Conservation (phyloP, 2,329 filamentous ascomycete species). For the Beauveria pseudobassiana region DNA sequence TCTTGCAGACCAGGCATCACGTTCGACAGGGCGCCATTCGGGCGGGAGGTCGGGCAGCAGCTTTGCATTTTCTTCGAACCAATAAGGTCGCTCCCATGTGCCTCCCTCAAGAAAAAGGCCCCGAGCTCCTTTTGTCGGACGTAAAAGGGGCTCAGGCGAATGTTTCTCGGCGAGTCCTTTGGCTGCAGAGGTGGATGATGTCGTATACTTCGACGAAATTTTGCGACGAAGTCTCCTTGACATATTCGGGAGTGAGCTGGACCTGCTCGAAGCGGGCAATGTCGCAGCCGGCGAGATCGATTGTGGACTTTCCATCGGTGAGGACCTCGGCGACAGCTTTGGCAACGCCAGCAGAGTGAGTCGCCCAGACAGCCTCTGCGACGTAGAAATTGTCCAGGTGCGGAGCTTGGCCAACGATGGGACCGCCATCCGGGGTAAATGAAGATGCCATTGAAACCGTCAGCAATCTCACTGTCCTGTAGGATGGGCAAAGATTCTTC, state of each 20-base stretch:
- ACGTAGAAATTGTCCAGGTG: conserved; percentile 55
- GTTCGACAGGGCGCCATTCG: conserved; percentile 45
- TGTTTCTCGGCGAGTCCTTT: conserved; percentile 46
- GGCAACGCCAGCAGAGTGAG: conserved; percentile 56
- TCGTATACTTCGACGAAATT: conserved; percentile 60
- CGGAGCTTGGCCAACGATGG: conserved; percentile 50
- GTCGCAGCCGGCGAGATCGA: conserved; percentile 53
- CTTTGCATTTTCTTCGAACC: conserved; percentile 50
- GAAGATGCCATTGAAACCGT: conserved; percentile 61
- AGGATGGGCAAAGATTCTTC: conserved; percentile 47
- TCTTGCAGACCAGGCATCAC: conserved; percentile 50
- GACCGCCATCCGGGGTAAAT: conserved; percentile 57
- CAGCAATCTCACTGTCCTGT: conserved; percentile 40
- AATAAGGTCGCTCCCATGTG: conserved; percentile 57
- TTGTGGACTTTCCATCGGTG: conserved; percentile 45
- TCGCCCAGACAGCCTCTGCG: conserved; percentile 60
- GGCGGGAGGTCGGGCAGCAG: conserved; percentile 43
- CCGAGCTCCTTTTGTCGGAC: conserved; percentile 45
- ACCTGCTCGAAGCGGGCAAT: conserved; percentile 54
- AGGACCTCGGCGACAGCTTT: conserved; percentile 52
- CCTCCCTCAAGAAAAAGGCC: conserved; percentile 51
- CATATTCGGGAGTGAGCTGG: conserved; percentile 47
- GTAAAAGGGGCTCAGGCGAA: conserved; percentile 53
- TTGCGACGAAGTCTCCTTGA: conserved; percentile 50
- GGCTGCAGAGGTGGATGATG: conserved; percentile 53